Evolutionary conservation across 2,329 filamentous ascomycete species (phyloP).

Genomic region (Pseudogymnoascus sp.): DNA sequence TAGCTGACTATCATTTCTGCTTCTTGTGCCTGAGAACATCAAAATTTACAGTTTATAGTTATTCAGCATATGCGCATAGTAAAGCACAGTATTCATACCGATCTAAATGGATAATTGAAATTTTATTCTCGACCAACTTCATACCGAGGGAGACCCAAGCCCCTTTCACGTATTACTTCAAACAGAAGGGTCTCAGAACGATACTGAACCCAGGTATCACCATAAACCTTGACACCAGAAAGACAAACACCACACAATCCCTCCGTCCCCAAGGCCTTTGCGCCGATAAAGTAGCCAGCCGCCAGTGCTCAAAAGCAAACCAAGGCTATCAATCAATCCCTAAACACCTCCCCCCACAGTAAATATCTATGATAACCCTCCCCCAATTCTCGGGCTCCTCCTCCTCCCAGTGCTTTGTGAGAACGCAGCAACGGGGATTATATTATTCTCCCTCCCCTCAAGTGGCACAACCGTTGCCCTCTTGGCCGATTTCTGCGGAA

Average conservation of each 20-base stretch:
- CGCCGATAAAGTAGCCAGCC: constrained; percentile 5
- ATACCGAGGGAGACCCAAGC: background rate
- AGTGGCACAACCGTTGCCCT: constrained; percentile 34
- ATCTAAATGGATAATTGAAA: background rate
- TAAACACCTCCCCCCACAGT: background rate
- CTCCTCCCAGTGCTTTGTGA: constrained; percentile 26
- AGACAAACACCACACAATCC: constrained; percentile 2
- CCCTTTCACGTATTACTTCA: constrained; percentile 2
- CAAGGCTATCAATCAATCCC: background rate
- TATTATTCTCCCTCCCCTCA: constrained; percentile 40
- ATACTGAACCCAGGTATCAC: background rate
- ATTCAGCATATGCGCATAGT: background rate
- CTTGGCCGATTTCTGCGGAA: constrained; percentile 36
- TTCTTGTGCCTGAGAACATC: no score
- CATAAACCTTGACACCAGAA: background rate
- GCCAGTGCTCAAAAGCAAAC: background rate
- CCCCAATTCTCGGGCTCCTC: constrained; percentile 24
- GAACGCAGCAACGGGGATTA: constrained; percentile 15
- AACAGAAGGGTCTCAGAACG: background rate
- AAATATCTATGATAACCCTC: background rate
- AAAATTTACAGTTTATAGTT: background rate
- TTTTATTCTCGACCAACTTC: background rate
- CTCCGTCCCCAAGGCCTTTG: background rate
- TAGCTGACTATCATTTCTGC: no score
- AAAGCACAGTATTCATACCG: background rate